Evolutionary conservation across 257 asterid species (phyloP), one percentile per base, ranked within the genome.

Genomic region (Solanum raphanifolium): DNA sequence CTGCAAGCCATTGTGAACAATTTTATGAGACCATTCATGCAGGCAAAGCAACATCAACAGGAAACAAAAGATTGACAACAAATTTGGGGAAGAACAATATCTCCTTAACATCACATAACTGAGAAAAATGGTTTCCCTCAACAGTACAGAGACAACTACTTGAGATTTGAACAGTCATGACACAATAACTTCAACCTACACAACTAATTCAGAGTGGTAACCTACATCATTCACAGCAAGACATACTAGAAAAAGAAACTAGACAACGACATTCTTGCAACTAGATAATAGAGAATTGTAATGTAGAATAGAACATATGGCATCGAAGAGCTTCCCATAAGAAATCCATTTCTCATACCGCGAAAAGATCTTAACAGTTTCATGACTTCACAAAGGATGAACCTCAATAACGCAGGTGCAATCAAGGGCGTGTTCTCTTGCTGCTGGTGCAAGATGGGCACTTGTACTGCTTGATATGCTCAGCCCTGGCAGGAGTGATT

Each of bases 391-490:
- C 20, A 75, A 78, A 85, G 46, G 35, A 38, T 38, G 85, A 32
- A 73, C 9, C 32, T 29, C 74, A 82, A 34, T 32, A 39, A 81
- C n/a, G 20, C 66, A 36, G 46, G 83, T 52, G n/a, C 75, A 5
- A 84, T 94, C 94, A 93, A 83, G 94, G 93, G 83, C 96, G 95
- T 21, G 95, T 90, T 91, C 96, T 91, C 88, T 93, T 94, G 88
- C 89, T 85, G 79, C 81, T 91, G 82, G 82, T 74, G 86, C 98
- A 95, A 1, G 93, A 85, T 0, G 98, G 98, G 91, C 98, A 95
- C 89, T 95, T 95, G 94, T 95, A 95, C 87, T 95, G 96, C 94
- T 95, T 95, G 91, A 95, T 93, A 91, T 95, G 98, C 91, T 95
- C 98, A 35, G 98, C 98, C 87, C 92, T 91, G 6, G 98, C 98